These are phyloP conservation scores for Lactarius indigo DNA, from an alignment of 768 basidiomycete species.

Conservation along the genomic window DNA sequence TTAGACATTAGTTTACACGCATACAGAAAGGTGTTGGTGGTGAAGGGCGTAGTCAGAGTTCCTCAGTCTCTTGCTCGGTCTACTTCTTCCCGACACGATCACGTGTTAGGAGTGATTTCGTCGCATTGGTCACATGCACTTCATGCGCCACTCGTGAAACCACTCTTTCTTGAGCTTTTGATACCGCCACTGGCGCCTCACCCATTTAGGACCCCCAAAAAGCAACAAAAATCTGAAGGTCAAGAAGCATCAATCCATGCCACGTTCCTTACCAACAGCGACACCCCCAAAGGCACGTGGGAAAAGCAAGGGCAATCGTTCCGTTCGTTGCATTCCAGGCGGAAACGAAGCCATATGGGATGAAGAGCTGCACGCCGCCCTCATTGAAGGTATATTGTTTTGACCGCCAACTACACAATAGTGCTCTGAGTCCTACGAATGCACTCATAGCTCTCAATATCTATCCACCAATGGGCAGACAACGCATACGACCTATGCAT, in stretches of 20 bases:
- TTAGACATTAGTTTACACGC: conserved; percentile 18
- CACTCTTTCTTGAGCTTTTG: neutral
- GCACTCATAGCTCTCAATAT: conserved; percentile 17
- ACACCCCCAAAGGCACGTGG: conserved; percentile 11
- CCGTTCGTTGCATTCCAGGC: conserved; percentile 24
- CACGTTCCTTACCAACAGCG: conserved; percentile 16
- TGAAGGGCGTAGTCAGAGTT: neutral
- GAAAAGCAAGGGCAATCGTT: conserved; percentile 25
- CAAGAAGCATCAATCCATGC: conserved; percentile 12
- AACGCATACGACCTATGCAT: conserved; percentile 20
- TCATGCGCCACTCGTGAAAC: neutral
- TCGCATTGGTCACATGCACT: neutral
- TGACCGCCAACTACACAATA: conserved; percentile 10
- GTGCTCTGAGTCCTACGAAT: neutral
- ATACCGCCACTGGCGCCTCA: neutral
- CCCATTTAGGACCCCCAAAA: conserved; percentile 7
- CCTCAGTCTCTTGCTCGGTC: too few species aligned
- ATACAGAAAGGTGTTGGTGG: conserved; percentile 7
- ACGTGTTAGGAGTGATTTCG: neutral
- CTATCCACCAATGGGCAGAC: conserved; percentile 27
- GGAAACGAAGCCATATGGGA: conserved; percentile 26
- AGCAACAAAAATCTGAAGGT: neutral
- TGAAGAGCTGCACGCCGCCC: conserved; percentile 23
- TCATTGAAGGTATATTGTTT: conserved; percentile 24
- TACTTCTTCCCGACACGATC: conserved; percentile 2